phyloP scores from a whole-genome alignment of 768 basidiomycete genomes.

The Suillus fuscotomentosus region DNA sequence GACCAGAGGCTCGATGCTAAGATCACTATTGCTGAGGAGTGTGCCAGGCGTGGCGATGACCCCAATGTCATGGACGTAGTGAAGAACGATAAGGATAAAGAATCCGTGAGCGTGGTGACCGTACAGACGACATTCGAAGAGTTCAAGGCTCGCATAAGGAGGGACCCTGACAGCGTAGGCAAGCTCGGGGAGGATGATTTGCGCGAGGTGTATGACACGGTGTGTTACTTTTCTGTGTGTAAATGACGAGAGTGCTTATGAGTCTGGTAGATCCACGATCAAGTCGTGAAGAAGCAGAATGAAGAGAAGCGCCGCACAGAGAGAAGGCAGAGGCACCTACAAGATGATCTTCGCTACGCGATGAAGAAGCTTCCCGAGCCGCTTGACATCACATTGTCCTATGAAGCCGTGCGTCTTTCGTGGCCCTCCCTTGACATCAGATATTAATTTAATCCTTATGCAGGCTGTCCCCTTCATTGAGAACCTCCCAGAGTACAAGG shows the following conservation, averaged over 20 bases:
- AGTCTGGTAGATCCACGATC: conserved; percentile 60
- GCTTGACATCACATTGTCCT: conserved; percentile 70
- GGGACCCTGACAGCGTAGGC: conserved; percentile 50
- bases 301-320: conserved; percentile 88
- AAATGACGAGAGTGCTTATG: conserved; percentile 4
- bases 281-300: conserved; percentile 70
- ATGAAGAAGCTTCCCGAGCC: conserved; percentile 86
- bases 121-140: conserved; percentile 67
- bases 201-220: conserved; percentile 58
- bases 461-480: conserved; percentile 77
- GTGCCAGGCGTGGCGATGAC: conserved; percentile 43
- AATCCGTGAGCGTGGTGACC: conserved; percentile 38
- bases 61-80: conserved; percentile 40
- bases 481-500: conserved; percentile 83
- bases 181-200: conserved; percentile 53
- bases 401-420: conserved; percentile 66
- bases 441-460: conserved; percentile 5
- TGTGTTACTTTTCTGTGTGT: conserved; percentile 33
- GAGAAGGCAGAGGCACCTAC: conserved; percentile 79
- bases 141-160: conserved; percentile 56
- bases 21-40: conserved; percentile 64
- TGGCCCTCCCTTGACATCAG: neutral
- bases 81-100: conserved; percentile 22
- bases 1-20: conserved; percentile 85
- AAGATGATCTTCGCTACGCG: conserved; percentile 96